Evolutionary conservation across 495 filamentous ascomycete genomes (phyloP), one percentile per base, ranked within the genome.

Genomic region (Penicillium desertorum): DNA sequence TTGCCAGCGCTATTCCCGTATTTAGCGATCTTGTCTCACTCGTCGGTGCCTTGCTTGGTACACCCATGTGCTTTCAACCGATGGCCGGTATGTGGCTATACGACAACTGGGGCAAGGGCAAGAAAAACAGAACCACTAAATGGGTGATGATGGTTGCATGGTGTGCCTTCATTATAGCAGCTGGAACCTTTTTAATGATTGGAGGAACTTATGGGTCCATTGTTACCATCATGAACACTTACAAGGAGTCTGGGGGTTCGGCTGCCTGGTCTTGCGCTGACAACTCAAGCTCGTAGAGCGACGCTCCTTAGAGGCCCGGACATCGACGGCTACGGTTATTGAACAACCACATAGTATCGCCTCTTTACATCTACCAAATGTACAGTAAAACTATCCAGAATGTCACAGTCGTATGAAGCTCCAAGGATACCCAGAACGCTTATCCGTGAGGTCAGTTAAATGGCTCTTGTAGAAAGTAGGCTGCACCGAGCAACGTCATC

Each of bases 1-100:
- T 91, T 62, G 86, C 87, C 29, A 83, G 85, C 60, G 81, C 83
- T 7, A 87, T 91, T 42, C 88, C 88, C 10, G 81, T 87, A 63
- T 90, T 90, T 66, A 78, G 79, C 59, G 76, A 77, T 34, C 71
- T 90, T 37, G 72, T 90, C 19, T 79, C 79, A 17, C 77, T 84
- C 53, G 75, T 83, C 39, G 85, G 84, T 14, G 78, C 85, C 3
- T 67, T 88, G 32, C 85, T 89, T 55, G 73, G 68, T 12, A 76
- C 69, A 1, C 60, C 71, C 12, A 71, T 74, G 70, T 76, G 54
- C 14, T 76, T 74, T 62, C 76, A 76, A 56, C 75, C 75, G 4
- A 76, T 76, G 73, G 76, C 62, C 0, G 67, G 71, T 34, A 74
- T 79, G 72, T 79, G 76, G 76, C 59, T 77, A 16, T 74, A 75